phyloP scores from a whole-genome alignment of 331 rosid species.

The Prunus yedoensis region DNA sequence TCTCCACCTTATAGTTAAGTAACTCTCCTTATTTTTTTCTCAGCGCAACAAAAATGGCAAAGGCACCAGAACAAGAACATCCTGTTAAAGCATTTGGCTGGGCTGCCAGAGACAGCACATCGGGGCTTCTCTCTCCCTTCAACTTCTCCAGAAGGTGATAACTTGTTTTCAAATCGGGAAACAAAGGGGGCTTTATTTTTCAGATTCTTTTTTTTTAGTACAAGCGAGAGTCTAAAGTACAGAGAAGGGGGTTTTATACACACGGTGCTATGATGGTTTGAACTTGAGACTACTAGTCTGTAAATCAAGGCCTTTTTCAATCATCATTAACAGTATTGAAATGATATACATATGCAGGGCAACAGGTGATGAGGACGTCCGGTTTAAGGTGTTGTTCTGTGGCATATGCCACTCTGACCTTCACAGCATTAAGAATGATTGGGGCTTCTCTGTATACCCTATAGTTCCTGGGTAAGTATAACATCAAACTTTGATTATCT shows the following conservation, averaged over 20 bases:
- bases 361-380: conserved; percentile 49
- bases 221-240: too few species aligned
- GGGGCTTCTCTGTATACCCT: conserved; percentile 22
- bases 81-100: conserved; percentile 25
- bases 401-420: conserved; percentile 57
- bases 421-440: conserved; percentile 38
- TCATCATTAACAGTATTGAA: neutral
- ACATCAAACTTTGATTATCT: neutral
- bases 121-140: conserved; percentile 24
- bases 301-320: too few species aligned
- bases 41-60: neutral
- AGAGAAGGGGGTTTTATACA: too few species aligned
- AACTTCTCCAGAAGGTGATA: conserved; percentile 28
- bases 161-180: too few species aligned
- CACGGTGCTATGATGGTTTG: too few species aligned
- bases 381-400: conserved; percentile 40
- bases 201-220: too few species aligned
- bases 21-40: too few species aligned
- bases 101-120: conserved; percentile 29
- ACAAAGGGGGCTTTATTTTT: neutral
- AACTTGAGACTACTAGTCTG: too few species aligned
- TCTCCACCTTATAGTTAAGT: too few species aligned
- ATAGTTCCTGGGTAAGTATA: conserved; percentile 25
- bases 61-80: conserved; percentile 13
- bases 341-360: conserved; percentile 16